Base-by-base conservation (phyloP, 306 rosid genomes). In the Vachellia pachyceras region DNA sequence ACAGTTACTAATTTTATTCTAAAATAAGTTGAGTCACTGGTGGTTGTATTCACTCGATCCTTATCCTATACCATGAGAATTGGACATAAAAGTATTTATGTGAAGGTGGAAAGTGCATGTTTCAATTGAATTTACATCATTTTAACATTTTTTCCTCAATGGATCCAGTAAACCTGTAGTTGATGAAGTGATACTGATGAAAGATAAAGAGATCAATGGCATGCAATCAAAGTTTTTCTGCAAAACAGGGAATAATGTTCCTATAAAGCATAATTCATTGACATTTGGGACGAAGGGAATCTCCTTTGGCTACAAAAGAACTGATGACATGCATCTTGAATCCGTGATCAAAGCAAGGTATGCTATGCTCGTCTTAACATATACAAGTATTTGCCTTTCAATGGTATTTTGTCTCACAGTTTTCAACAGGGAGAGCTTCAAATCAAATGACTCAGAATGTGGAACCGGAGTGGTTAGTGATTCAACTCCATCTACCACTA, bases 151-250 rank as follows among this genome's bases (percentile, higher is more conserved):
- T 68, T 67, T 63, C 71, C 70, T 80, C 55, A 61, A 49, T 73
- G 81, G 76, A 84, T 86, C 86, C 88, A 87, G 94, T 80, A 85
- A 88, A 74, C 76, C 72, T 55, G 10, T 52, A 41, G 54, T 47
- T 75, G 84, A 83, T 76, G 77, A 83, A 77, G 39, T 61, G 82
- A 77, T 35, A n/a, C 33, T 25, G 64, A 76, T 36, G 75, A 88
- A 86, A 55, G 89, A 86, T 60, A 80, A 52, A 10, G 84, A 85
- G 80, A 60, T 79, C 70, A 81, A 69, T 77, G 85, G 71, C 18
- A 58, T 77, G 70, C 79, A 49, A 77, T 82, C 88, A 75, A 80
- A 80, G 60, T 20, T 25, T 82, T 82, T 77, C 44, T 76, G 73
- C 77, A 78, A 49, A 72, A 74, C 79, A 36, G 88, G 84, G 46